These are phyloP conservation scores for Phaeodactylum tricornutum DNA, from an alignment of 108 stramenopile genomes.

Conservation along the genomic window DNA sequence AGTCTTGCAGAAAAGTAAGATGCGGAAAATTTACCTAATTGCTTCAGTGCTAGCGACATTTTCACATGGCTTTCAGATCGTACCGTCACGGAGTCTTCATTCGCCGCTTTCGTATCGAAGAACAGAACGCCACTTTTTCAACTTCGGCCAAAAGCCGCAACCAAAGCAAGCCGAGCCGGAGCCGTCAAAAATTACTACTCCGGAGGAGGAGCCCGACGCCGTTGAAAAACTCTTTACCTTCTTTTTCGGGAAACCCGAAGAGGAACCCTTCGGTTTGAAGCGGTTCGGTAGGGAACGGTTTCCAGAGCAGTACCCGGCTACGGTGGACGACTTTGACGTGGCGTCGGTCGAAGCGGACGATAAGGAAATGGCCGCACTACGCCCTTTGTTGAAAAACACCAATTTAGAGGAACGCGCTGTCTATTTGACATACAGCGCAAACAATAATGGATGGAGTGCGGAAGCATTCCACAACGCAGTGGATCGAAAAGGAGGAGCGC, in stretches of 20 bases:
- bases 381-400: conserved; percentile 78
- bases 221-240: conserved; percentile 79
- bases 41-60: too few species aligned
- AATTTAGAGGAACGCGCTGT: conserved; percentile 61
- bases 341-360: conserved; percentile 55
- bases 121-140: too few species aligned
- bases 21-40: too few species aligned
- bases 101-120: too few species aligned
- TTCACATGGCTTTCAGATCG: too few species aligned
- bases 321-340: conserved; percentile 47
- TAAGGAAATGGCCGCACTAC: conserved; percentile 44
- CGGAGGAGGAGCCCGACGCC: conserved; percentile 4
- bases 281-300: conserved; percentile 20
- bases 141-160: neutral
- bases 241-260: conserved; percentile 78
- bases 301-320: conserved; percentile 67
- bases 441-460: conserved; percentile 71
- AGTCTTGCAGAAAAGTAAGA: too few species aligned
- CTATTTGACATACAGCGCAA: conserved; percentile 68
- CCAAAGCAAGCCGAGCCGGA: neutral
- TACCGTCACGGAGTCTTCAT: too few species aligned
- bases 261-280: conserved; percentile 46
- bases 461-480: conserved; percentile 55
- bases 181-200: neutral
- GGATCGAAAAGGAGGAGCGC: conserved; percentile 56